Base-by-base conservation (phyloP, 129 eudicot genomes). In the Flaveria trinervia region DNA sequence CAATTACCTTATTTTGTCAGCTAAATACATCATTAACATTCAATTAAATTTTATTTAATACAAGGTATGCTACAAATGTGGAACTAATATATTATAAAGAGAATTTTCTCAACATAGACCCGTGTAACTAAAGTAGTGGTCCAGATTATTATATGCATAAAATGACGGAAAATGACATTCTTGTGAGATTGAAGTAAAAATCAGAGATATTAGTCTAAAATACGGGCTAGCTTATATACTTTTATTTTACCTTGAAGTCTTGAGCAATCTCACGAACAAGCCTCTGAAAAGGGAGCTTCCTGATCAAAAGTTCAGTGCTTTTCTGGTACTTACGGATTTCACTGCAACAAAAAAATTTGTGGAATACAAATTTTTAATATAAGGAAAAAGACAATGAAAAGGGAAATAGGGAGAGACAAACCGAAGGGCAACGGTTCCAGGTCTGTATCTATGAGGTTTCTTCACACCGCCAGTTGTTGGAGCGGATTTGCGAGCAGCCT, bases 391-490 rank as follows among this genome's bases (percentile, higher is more conserved):
- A 12, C 7, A 28, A 12, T 9, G 20, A 64, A 28, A 6, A 64
- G 7, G 4, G 15, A 64, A 64, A 28, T 30, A 7, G 12, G 15
- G 46, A 13, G 69, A 3, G 20, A 30, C 69, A 64, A 64, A 64
- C 69, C 69, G 69, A 64, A 64, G 69, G 23, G 69, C 69, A 36
- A 64, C 69, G 2, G 69, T 64, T 64, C 69, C 69, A 28, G 69
- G 69, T 64, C 69, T 64, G 69, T 64, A 64, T 64, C 69, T 15
- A 64, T 64, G 69, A 64, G 69, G 69, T 64, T 64, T 64, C 69
- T 64, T 64, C 69, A 64, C 69, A 30, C 69, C 69, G 7, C 69
- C 69, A 15, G 69, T 64, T 28, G 69, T 64, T 15, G 69, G 69
- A 14, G 69, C 69, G 30, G 69, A 64, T 36, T 64, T 64, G 45